Evolutionary conservation across 495 filamentous ascomycete genomes (phyloP).

Genomic region (Podospora australis): DNA sequence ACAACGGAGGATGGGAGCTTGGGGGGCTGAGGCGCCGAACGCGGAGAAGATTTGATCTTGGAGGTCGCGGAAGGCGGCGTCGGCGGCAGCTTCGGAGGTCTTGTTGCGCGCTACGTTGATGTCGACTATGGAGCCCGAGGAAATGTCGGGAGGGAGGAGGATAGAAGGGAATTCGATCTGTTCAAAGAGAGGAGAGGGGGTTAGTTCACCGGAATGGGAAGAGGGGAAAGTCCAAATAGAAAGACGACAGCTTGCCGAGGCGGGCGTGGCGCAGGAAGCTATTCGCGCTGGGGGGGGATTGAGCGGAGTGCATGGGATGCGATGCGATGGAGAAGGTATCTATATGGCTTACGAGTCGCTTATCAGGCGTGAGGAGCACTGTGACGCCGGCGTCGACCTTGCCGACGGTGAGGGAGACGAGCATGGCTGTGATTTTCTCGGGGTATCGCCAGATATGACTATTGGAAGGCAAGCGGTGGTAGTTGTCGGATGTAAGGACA

Average conservation of each 20-base stretch:
- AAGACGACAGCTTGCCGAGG: too few species aligned
- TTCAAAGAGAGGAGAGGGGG: constrained; percentile 1
- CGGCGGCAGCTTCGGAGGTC: constrained; percentile 63
- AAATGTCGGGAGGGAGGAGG: constrained; percentile 88
- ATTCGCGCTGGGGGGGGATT: not conserved
- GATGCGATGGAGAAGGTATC: constrained; percentile 21
- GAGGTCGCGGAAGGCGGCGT: constrained; percentile 68
- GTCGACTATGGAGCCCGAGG: constrained; percentile 93
- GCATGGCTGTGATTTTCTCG: constrained; percentile 53
- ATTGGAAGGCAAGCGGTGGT: too few species aligned
- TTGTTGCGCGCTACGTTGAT: constrained; percentile 91
- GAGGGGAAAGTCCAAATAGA: not conserved
- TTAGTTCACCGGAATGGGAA: not conserved
- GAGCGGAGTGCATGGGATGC: not conserved
- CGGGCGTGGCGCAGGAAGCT: too few species aligned
- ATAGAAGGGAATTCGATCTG: constrained; percentile 99
- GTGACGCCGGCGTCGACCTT: constrained; percentile 99
- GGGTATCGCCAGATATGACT: too few species aligned
- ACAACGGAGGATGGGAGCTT: constrained; percentile 73
- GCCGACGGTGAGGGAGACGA: constrained; percentile 96
- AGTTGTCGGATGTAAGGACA: too few species aligned
- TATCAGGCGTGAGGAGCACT: constrained; percentile 93
- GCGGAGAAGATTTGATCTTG: constrained; percentile 80
- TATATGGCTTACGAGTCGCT: constrained; percentile 79
- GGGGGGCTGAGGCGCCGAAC: constrained; percentile 78